Evolutionary conservation across 805 yeast species (phyloP).

Genomic region (Ogataea polymorpha): DNA sequence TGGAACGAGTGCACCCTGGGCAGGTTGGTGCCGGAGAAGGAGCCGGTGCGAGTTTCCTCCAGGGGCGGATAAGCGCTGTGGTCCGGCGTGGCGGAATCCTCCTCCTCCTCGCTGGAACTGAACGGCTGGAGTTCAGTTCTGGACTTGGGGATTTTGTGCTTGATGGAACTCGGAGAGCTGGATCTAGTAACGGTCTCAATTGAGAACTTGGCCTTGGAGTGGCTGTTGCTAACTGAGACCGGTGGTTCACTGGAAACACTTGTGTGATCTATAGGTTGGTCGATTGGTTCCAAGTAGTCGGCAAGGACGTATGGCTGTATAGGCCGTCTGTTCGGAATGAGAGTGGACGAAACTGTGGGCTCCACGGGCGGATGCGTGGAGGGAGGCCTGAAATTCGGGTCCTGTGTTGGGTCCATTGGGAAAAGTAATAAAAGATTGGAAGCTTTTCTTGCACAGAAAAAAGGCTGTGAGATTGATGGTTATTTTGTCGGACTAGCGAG

Average conservation of each 20-base stretch:
- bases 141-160: constrained; percentile 37
- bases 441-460: constrained; percentile 3
- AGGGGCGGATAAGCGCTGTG: background rate
- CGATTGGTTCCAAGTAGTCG: constrained; percentile 65
- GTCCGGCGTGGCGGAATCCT: constrained; percentile 19
- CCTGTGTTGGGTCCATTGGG: constrained; percentile 90
- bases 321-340: constrained; percentile 72
- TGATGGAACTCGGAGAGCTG: constrained; percentile 19
- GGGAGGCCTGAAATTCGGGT: constrained; percentile 87
- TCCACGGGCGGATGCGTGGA: constrained; percentile 57
- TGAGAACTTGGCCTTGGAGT: constrained; percentile 13
- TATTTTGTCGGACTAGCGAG: background rate
- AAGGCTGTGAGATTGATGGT: background rate
- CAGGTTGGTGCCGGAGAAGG: constrained; percentile 28
- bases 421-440: background rate
- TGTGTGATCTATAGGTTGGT: constrained; percentile 67
- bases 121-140: constrained; percentile 59
- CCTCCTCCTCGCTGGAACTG: constrained; percentile 48
- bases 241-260: constrained; percentile 16
- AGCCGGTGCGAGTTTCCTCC: constrained; percentile 29
- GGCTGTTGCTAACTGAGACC: background rate
- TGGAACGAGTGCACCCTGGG: constrained; percentile 53
- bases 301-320: constrained; percentile 78
- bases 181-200: constrained; percentile 37
- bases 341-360: constrained; percentile 65